Conservation (phyloP, 73 alveolate genomes). For the Tetrahymena thermophila region DNA sequence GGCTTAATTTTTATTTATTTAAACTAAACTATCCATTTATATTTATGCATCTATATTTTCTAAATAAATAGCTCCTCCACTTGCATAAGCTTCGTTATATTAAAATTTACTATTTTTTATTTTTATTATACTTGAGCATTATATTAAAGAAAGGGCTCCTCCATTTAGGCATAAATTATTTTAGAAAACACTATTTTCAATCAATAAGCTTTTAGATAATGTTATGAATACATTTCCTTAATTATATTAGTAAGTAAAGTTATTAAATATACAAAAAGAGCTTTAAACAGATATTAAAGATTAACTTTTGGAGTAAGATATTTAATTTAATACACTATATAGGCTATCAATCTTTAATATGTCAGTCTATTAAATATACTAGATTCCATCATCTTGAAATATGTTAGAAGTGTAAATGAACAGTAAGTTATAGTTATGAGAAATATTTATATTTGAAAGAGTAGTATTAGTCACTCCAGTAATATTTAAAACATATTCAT, state of each 20-base stretch:
- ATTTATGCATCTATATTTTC: background rate
- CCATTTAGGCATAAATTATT: background rate
- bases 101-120: background rate
- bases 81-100: background rate
- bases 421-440: background rate
- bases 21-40: background rate
- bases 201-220: background rate
- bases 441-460: background rate
- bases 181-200: background rate
- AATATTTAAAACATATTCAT: too few species aligned
- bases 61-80: background rate
- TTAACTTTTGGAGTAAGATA: background rate
- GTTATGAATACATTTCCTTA: background rate
- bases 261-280: background rate
- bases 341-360: too few species aligned
- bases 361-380: background rate
- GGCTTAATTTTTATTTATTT: background rate
- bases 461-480: background rate
- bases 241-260: background rate
- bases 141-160: background rate
- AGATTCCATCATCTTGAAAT: background rate
- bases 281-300: background rate
- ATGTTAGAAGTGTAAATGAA: background rate
- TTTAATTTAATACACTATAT: too few species aligned
- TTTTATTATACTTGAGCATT: background rate